These are phyloP conservation scores for Termitomyces sp. DNA, from an alignment of 768 basidiomycete genomes.

Conservation along the genomic window DNA sequence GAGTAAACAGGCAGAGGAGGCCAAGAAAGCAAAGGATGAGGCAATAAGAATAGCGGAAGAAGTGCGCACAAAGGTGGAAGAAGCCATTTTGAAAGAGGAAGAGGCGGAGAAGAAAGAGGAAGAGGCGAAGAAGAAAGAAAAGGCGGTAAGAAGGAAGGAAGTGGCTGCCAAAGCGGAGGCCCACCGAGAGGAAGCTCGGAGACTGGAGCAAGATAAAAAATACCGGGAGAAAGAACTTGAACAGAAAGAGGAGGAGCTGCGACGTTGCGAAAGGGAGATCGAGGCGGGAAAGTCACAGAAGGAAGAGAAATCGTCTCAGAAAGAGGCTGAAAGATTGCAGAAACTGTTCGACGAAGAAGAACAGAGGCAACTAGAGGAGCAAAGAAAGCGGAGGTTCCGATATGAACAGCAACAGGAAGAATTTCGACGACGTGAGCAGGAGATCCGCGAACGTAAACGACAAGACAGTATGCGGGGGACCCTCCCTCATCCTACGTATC, in stretches of 20 bases:
- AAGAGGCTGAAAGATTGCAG: constrained; percentile 20
- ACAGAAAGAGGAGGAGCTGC: constrained; percentile 24
- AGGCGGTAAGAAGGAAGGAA: constrained; percentile 24
- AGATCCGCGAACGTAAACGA: constrained; percentile 41
- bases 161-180: constrained; percentile 23
- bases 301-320: constrained; percentile 20
- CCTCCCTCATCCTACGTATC: constrained; percentile 23
- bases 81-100: constrained; percentile 19
- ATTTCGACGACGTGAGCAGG: constrained; percentile 36
- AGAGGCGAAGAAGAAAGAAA: constrained; percentile 23
- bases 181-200: constrained; percentile 17
- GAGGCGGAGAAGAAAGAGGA: constrained; percentile 15
- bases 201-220: constrained; percentile 22
- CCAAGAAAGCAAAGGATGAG: constrained; percentile 19
- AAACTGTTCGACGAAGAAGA: constrained; percentile 20
- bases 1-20: constrained; percentile 17
- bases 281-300: constrained; percentile 11
- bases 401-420: constrained; percentile 35
- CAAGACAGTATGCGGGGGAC: constrained; percentile 32
- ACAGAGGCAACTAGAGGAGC: constrained; percentile 20
- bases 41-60: constrained; percentile 9
- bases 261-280: constrained; percentile 14
- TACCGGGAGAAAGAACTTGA: constrained; percentile 30
- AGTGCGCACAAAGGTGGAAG: constrained; percentile 11
- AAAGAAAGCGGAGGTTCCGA: constrained; percentile 20